Evolutionary conservation across 495 filamentous ascomycete genomes (phyloP), one percentile per base, ranked within the genome.

Genomic region (Penicillium flavigenum): DNA sequence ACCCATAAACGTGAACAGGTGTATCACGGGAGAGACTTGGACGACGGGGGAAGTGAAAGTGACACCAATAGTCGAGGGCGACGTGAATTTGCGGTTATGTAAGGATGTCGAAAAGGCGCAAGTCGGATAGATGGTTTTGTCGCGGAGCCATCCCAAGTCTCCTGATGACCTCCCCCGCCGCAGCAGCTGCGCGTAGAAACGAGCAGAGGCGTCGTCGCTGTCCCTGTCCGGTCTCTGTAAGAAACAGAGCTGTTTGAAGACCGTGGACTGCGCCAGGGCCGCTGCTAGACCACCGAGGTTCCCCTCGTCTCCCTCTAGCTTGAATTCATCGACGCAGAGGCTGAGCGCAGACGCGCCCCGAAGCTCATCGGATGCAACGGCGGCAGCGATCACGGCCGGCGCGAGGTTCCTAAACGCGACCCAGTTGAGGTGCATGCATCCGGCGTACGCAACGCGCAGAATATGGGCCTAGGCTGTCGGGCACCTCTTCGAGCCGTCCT

Each of bases 281-380:
- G 32, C 49, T 51, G 14, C 2, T 20, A 20, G 20, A 20, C 2
- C 2, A 20, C 20, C 45, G 19, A 62, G 56, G 43, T 62, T 24
- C 47, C 24, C 55, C 39, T 56, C 51, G 10, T n/a, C 39, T 53
- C 27, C 51, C 51, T 8, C 51, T n/a, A 32, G 16, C 24, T 44
- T 3, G 27, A 58, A 56, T 9, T 2, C 4, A 58, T 62, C 32
- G 46, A 62, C 27, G 55, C 55, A 58, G 45, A 62, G 51, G 43
- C 60, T 58, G 60, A 62, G 60, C 42, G 60, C 60, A 52, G 56
- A 55, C 31, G 60, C 60, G 26, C 50, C 43, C 16, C 20, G 55
- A 58, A 58, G 55, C n/a, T 62, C 60, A 5, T 48, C 42, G 0
- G 60, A 62, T 58, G 29, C 20, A 58, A 62, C 17, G 10, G 60